Conservation (phyloP, 495 filamentous ascomycete genomes). For the Pyrenula massariospora region DNA sequence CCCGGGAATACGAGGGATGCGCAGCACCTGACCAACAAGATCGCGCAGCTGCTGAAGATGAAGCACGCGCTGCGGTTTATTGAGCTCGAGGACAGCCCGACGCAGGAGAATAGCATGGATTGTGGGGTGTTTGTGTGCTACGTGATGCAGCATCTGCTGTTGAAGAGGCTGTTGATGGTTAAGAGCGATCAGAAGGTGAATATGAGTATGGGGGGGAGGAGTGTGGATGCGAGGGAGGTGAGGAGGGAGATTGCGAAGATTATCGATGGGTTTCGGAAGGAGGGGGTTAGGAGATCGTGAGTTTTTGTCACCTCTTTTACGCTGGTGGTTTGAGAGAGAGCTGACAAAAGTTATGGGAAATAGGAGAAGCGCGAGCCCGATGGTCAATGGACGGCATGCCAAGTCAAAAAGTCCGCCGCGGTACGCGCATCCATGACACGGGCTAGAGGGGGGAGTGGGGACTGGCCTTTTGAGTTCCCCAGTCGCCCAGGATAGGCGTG, state of each 20-base stretch:
- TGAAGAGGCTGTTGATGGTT: conserved; percentile 68
- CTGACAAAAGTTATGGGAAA: neutral
- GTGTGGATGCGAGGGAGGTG: conserved; percentile 61
- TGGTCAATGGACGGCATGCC: neutral
- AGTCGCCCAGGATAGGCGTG: too few relatives aligned
- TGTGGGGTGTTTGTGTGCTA: conserved; percentile 96
- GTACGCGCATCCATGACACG: neutral
- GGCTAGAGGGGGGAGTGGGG: too few relatives aligned
- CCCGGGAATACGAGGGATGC: conserved; percentile 69
- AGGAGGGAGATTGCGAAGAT: conserved; percentile 82
- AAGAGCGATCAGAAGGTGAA: conserved; percentile 72
- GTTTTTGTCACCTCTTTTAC: conserved; percentile 18
- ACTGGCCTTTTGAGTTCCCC: too few relatives aligned
- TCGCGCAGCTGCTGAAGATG: conserved; percentile 54
- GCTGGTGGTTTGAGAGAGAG: neutral
- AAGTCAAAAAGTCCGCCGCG: neutral
- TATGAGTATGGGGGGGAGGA: conserved; percentile 77
- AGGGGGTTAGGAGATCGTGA: conserved; percentile 71
- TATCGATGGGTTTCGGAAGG: conserved; percentile 69
- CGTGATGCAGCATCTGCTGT: conserved; percentile 76
- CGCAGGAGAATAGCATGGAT: conserved; percentile 86
- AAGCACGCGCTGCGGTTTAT: conserved; percentile 53
- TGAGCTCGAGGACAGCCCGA: conserved; percentile 71
- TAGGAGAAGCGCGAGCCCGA: conserved; percentile 15
- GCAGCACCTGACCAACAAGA: conserved; percentile 44